Conservation (phyloP, 768 basidiomycete genomes). For the Psilocybe cubensis region DNA sequence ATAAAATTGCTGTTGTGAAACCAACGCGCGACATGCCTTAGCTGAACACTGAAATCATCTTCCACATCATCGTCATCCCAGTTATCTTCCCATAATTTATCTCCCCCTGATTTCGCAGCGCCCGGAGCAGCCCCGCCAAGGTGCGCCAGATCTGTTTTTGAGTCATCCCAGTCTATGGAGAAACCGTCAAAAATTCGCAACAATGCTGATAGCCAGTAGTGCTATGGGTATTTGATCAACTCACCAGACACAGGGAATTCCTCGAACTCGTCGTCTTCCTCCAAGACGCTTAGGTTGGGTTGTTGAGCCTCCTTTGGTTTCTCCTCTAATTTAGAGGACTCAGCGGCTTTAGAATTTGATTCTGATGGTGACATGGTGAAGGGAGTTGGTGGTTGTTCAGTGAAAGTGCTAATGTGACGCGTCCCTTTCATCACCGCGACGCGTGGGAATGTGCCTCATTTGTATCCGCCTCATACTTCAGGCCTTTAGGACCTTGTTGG, state of each 20-base stretch:
- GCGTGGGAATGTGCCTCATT: slow-evolving; percentile 23
- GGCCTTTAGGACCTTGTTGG: background rate
- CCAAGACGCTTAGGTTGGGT: slow-evolving; percentile 84
- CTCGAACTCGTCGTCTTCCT: slow-evolving; percentile 98
- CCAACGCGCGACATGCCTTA: slow-evolving; percentile 67
- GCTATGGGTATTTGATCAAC: slow-evolving; percentile 18
- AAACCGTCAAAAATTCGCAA: background rate
- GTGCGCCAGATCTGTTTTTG: slow-evolving; percentile 81
- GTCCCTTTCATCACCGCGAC: slow-evolving; percentile 25
- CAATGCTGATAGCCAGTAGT: background rate
- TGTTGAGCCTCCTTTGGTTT: slow-evolving; percentile 48
- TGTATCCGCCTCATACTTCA: background rate
- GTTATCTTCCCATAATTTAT: slow-evolving; percentile 99
- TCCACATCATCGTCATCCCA: slow-evolving; percentile 99
- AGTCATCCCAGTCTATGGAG: slow-evolving; percentile 81
- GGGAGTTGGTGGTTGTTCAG: slow-evolving; percentile 3
- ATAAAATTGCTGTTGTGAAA: background rate
- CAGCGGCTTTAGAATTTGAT: slow-evolving; percentile 51
- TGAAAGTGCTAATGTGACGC: slow-evolving; percentile 24
- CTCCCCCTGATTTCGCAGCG: slow-evolving; percentile 76
- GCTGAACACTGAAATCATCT: slow-evolving; percentile 94
- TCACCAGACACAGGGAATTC: slow-evolving; percentile 87
- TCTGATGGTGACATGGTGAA: slow-evolving; percentile 40
- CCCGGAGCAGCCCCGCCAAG: slow-evolving; percentile 75
- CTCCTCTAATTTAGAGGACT: slow-evolving; percentile 40